Evolutionary conservation across 768 basidiomycete species (phyloP), one percentile per base, ranked within the genome.

Genomic region (Leccinum truebloodii): DNA sequence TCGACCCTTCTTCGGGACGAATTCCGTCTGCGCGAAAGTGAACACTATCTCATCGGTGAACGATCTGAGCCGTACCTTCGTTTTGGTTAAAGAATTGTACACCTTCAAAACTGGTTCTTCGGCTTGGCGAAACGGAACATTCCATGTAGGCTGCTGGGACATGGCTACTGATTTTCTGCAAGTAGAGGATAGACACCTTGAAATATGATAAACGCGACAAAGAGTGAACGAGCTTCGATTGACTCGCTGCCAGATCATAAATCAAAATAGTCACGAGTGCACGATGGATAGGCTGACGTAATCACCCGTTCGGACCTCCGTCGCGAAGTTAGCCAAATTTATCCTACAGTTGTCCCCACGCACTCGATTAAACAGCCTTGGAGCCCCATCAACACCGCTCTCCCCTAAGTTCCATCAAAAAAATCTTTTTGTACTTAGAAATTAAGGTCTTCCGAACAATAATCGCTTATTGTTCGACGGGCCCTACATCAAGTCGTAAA

Each of bases 1-100:
- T 2, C 84, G 82, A 0, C 88, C 89, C 62, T 84, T 78, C 55
- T 71, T 79, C 6, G 94, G 86, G 39, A 89, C 76, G 67, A 96
- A 94, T 61, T 89, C 88, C 55, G 84, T 88, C 92, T 95, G 68
- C 10, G 54, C 16, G 28, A 50, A 50, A n/a, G 51, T 62, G 54
- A 68, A 58, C 14, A 24, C 30, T 18, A 26, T 54, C 16, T 22
- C 39, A 60, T 59, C 60, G 41, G 41, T 24, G 41, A 50, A 55
- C 52, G 62, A 68, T 65, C 67, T 20, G 46, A 65, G n/a, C 69
- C 77, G 62, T 62, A 94, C 95, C 83, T 99, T 98, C 6, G 86
- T 85, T 64, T 86, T 85, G 39, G 96, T 98, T 65, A 98, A 78
- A 10, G 96, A 95, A 77, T 98, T 99, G 78, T 90, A 96, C 51